Conservation (phyloP, 2,329 filamentous ascomycete genomes). For the Aspergillus puulaauensis region DNA sequence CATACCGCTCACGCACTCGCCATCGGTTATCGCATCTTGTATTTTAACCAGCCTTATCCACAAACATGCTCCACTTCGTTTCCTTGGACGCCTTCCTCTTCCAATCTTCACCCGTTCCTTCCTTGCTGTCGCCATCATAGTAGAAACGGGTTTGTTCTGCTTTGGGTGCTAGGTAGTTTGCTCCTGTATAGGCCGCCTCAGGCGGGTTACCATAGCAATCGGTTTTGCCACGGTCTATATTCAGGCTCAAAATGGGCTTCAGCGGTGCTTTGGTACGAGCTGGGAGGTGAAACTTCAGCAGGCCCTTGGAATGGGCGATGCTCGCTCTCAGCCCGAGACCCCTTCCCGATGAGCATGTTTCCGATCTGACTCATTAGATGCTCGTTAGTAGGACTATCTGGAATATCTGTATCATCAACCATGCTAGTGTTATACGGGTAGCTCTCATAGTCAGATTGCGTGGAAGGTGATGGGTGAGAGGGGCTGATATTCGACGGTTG, state of each 20-base stretch:
- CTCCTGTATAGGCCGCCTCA: neutral
- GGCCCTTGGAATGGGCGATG: neutral
- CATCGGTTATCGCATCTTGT: neutral
- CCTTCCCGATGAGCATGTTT: neutral
- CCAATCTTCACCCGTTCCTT: neutral
- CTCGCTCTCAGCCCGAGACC: neutral
- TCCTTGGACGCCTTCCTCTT: neutral
- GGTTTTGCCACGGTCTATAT: neutral
- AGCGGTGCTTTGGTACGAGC: too few relatives aligned
- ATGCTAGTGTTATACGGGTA: neutral
- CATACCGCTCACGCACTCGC: neutral
- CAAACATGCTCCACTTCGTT: neutral
- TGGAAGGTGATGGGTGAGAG: neutral
- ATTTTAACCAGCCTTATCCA: neutral
- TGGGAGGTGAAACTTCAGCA: neutral
- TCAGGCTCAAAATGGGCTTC: neutral
- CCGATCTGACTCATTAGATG: neutral
- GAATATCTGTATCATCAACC: neutral
- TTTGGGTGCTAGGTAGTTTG: neutral
- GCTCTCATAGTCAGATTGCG: neutral
- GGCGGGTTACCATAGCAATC: neutral
- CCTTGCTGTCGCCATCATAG: neutral
- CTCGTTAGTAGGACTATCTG: neutral
- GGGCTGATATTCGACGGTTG: too few relatives aligned
- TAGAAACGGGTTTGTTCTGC: neutral